Base-by-base conservation (phyloP, 73 alveolate genomes). In the Stentor coeruleus region DNA sequence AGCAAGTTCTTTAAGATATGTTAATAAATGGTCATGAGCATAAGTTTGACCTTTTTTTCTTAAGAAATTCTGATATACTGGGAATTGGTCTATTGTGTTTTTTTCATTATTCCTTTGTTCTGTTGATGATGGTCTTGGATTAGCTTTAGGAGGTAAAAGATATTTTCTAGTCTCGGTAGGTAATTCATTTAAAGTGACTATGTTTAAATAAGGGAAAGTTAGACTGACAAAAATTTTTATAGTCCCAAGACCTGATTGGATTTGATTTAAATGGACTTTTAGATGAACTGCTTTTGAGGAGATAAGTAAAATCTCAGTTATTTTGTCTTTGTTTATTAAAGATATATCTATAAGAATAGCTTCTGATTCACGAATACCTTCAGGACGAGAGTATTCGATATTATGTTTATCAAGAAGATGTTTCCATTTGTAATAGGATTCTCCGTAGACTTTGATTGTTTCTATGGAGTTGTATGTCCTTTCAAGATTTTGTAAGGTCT, bases 1-100 rank as follows among this genome's bases (percentile, higher is more conserved):
- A 31, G 83, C 83, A 0, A 75, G 31, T 39, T 75, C 83, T 75
- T 75, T 75, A 26, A 66, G 36, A 20, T 20, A 20, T 26, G 79
- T 20, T 26, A 66, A 15, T 37, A 66, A 40, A 14, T 26, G 79
- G 79, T 66, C 79, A 31, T 66, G 79, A 31, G 79, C n/a, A 33
- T 20, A 20, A 40, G 20, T 31, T 33, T 66, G 79, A 11, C 37
- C 79, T 20, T 20, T 31, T 66, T 20, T 26, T 33, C 79, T 66
- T 37, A 26, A 26, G 39, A 66, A 66, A 11, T 31, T 66, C 33
- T 66, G 79, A 26, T 20, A 20, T 1, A 66, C 79, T 66, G 79
- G 79, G 2, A n/a, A 57, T 28, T 20, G n/a, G n/a, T 66, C 79
- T 20, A 26, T 37, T 20, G 14, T 66, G 26, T 20, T 31, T 66